Base-by-base conservation (phyloP, 768 basidiomycete genomes). In the Lactarius sanguifluus region DNA sequence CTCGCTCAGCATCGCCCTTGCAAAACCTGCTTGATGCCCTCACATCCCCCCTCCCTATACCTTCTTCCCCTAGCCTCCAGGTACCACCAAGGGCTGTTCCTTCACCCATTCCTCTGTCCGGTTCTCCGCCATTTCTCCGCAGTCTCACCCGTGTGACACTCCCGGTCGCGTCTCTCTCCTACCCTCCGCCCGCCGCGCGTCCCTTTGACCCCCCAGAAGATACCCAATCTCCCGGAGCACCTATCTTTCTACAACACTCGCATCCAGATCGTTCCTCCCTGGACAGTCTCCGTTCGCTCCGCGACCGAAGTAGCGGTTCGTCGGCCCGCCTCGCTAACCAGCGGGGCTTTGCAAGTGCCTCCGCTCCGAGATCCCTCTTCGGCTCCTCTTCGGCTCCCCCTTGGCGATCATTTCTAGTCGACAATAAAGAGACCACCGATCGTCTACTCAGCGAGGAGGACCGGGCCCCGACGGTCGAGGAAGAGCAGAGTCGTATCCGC, bases 131-230 rank as follows among this genome's bases (percentile, higher is more conserved):
- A 9, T 81, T 85, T 62, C 75, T 88, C 61, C 82, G 83, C 71
- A 80, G 73, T 69, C 79, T 88, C 61, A 81, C 86, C 3, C 83
- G 87, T 56, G 80, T 83, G 1, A 85, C 89, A 0, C 80, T 89
- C 30, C 88, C 90, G 30, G 87, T 84, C 8, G 78, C 86, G 7
- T 84, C 86, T 1, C 76, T 89, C 16, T 84, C 86, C 71, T 79
- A 73, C 13, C 70, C 68, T 47, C 70, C 57, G 47, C 64, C 61
- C 66, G 50, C 66, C 55, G 38, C 59, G 47, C 38, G 56, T 64
- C 45, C 74, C 65, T 61, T 73, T 68, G 57, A 62, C 43, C 41
- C 47, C 64, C 69, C 66, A 56, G 73, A 75, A 59, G 74, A 76
- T 60, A 73, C 71, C 69, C 64, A 66, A 66, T 66, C 64, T 57